Evolutionary conservation across 108 stramenopile species (phyloP).

Genomic region (Cyclotella cryptica): DNA sequence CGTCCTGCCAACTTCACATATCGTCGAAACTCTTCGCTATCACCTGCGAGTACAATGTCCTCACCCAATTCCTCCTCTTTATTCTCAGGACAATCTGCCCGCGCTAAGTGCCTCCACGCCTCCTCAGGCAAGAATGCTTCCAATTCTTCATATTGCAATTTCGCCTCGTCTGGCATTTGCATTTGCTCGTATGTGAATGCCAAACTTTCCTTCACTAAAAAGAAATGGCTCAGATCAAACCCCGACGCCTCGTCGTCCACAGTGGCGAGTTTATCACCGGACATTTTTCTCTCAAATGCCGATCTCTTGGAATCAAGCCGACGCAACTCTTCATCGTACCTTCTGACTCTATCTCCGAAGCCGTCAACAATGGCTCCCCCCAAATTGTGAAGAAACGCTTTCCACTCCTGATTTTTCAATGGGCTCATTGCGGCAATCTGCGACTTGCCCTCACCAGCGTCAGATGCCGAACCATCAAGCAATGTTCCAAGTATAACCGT

Average conservation of each 20-base stretch:
- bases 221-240: constrained; percentile 80
- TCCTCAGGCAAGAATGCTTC: constrained; percentile 70
- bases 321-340: constrained; percentile 80
- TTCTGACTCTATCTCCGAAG: constrained; percentile 71
- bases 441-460: neutral
- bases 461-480: constrained; percentile 27
- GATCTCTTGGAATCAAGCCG: constrained; percentile 67
- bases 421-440: constrained; percentile 23
- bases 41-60: constrained; percentile 68
- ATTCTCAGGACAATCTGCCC: neutral
- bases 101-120: constrained; percentile 40
- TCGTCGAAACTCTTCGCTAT: constrained; percentile 64
- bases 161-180: constrained; percentile 76
- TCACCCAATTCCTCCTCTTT: constrained; percentile 16
- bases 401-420: constrained; percentile 74
- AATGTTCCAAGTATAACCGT: constrained; percentile 71
- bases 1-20: constrained; percentile 50
- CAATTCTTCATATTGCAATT: constrained; percentile 85
- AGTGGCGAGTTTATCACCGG: constrained; percentile 13
- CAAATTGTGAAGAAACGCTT: constrained; percentile 67
- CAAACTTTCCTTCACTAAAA: constrained; percentile 82
- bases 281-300: constrained; percentile 47
- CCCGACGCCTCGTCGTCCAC: neutral
- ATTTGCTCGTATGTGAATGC: constrained; percentile 89
- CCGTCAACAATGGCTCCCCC: constrained; percentile 71